Percentiles rank a stretch among this genome's conserved stretches.
Evolutionary conservation across 2,329 filamentous ascomycete genomes (phyloP).

Genomic region (Teratosphaeria gauchensis): DNA sequence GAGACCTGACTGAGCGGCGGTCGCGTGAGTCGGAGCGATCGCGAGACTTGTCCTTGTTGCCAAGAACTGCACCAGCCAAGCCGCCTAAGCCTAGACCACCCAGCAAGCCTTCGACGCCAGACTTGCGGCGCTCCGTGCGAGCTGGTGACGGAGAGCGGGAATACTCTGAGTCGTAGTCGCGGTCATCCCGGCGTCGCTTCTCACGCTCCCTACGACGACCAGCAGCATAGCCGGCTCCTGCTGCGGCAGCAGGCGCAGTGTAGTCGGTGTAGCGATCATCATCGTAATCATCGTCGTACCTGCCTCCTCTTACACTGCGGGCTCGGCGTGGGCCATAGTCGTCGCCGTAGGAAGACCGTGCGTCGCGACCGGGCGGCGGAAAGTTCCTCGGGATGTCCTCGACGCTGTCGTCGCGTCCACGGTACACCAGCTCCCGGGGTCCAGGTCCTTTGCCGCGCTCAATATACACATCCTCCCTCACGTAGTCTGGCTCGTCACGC

Average conservation of each 20-base stretch:
- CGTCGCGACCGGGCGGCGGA: constrained; percentile 48
- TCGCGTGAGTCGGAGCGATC: constrained; percentile 52
- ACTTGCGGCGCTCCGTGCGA: constrained; percentile 42
- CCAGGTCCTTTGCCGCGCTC: constrained; percentile 34
- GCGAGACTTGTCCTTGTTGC: constrained; percentile 54
- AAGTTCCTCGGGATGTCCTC: constrained; percentile 82
- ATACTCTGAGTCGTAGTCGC: constrained; percentile 37
- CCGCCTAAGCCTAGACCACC: constrained; percentile 50
- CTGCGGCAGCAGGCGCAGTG: constrained; percentile 33
- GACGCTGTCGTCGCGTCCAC: constrained; percentile 63
- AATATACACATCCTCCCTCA: constrained; percentile 41
- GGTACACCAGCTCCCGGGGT: constrained; percentile 41
- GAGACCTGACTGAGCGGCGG: constrained; percentile 21
- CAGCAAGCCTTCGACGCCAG: constrained; percentile 53
- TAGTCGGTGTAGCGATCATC: constrained; percentile 44
- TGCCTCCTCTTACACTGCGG: constrained; percentile 46
- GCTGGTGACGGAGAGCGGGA: constrained; percentile 29
- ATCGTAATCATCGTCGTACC: constrained; percentile 39
- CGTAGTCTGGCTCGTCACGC: constrained; percentile 42
- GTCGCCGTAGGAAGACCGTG: constrained; percentile 20
- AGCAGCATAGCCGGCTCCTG: constrained; percentile 27
- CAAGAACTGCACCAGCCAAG: constrained; percentile 40
- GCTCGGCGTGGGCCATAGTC: constrained; percentile 42
- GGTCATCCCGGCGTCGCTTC: constrained; percentile 39
- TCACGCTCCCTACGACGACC: constrained; percentile 21